Evolutionary conservation across 495 filamentous ascomycete genomes (phyloP).

Genomic region (Daldinia caldariorum): DNA sequence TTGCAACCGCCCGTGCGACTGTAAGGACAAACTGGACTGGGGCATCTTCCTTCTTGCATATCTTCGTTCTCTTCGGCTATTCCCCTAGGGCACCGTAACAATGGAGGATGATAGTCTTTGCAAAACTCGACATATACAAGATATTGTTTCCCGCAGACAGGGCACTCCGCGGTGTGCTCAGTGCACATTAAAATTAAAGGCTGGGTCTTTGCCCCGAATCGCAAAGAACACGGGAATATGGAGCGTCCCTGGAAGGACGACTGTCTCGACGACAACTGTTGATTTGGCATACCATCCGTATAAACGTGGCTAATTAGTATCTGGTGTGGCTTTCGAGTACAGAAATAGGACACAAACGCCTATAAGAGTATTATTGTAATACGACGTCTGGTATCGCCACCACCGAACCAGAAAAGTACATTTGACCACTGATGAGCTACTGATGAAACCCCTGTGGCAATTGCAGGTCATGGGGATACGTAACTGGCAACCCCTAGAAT

Average conservation of each 20-base stretch:
- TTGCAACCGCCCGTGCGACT: conserved; percentile 58
- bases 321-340: conserved; percentile 42
- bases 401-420: conserved; percentile 35
- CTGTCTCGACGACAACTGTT: conserved; percentile 39
- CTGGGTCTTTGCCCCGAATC: conserved; percentile 34
- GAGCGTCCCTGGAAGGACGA: conserved; percentile 39
- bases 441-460: conserved; percentile 49
- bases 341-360: conserved; percentile 30
- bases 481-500: conserved; percentile 34
- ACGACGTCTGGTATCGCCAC: conserved; percentile 39
- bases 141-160: conserved; percentile 63
- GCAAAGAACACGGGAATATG: conserved; percentile 33
- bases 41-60: conserved; percentile 60
- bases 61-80: conserved; percentile 47
- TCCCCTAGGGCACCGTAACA: conserved; percentile 54
- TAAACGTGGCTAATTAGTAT: conserved; percentile 40
- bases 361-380: conserved; percentile 31
- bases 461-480: conserved; percentile 49
- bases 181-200: conserved; percentile 59
- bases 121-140: conserved; percentile 62
- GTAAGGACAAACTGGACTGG: conserved; percentile 61
- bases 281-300: conserved; percentile 44
- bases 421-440: conserved; percentile 38
- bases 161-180: conserved; percentile 59
- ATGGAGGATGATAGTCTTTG: conserved; percentile 55